Evolutionary conservation across 2,329 filamentous ascomycete genomes (phyloP).

Genomic region (Fusarium sp.): DNA sequence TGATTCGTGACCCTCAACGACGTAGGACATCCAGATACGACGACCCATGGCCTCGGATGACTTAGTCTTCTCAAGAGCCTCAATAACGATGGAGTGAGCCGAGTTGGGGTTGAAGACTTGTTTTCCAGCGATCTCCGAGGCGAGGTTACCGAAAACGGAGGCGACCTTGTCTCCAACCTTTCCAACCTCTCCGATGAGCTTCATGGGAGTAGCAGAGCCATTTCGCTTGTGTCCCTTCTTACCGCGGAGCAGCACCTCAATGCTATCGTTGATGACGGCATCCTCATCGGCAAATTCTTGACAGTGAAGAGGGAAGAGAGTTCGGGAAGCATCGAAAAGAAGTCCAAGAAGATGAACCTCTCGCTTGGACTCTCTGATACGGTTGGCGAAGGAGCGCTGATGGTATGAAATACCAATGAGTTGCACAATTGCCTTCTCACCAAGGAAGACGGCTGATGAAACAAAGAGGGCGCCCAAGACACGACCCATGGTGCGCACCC

Average conservation of each 20-base stretch:
- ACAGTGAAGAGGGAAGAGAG: conserved; percentile 93
- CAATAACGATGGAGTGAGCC: conserved; percentile 87
- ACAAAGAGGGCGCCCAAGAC: conserved; percentile 76
- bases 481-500: conserved; percentile 70
- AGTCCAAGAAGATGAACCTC: conserved; percentile 84
- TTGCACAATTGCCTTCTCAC: conserved; percentile 83
- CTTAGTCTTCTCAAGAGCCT: conserved; percentile 85
- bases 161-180: conserved; percentile 94
- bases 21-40: conserved; percentile 98
- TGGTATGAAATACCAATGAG: conserved; percentile 89
- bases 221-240: conserved; percentile 62
- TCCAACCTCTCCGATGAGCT: conserved; percentile 80
- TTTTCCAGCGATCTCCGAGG: conserved; percentile 94
- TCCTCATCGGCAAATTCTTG: conserved; percentile 92
- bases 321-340: conserved; percentile 89
- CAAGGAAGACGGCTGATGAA: conserved; percentile 76
- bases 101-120: conserved; percentile 94
- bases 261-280: conserved; percentile 87
- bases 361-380: conserved; percentile 90
- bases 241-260: conserved; percentile 74
- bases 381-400: conserved; percentile 82
- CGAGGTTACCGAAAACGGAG: conserved; percentile 91
- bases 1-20: conserved; percentile 86
- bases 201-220: conserved; percentile 81
- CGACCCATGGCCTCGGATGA: conserved; percentile 93